A percentile compares a stretch with the other conserved stretches of the same genome.
phyloP scores from a whole-genome alignment of 1,284 basidiomycete genomes.

The Athelia sp. region DNA sequence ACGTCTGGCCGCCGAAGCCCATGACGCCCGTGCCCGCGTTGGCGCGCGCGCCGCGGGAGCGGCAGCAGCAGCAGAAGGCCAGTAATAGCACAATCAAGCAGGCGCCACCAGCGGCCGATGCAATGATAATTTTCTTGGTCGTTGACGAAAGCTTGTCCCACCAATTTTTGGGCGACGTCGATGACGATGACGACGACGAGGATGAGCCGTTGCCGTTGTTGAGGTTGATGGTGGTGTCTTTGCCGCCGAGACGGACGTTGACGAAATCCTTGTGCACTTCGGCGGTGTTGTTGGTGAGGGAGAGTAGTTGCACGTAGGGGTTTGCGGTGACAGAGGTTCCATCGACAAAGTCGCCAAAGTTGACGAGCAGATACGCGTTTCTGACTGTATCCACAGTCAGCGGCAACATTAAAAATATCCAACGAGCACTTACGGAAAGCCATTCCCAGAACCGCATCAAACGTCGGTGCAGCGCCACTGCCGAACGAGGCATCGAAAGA shows the following conservation, averaged over 20 bases:
- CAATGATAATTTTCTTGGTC: slow-evolving; percentile 1
- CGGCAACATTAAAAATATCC: not conserved
- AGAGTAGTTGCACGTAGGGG: slow-evolving; percentile 5
- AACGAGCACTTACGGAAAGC: slow-evolving; percentile 1
- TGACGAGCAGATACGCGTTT: slow-evolving; percentile 5
- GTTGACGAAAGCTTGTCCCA: not conserved
- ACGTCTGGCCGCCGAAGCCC: not conserved
- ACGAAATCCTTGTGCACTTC: slow-evolving; percentile 3
- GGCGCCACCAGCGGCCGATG: not conserved
- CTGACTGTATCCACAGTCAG: not conserved
- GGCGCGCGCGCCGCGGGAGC: not conserved
- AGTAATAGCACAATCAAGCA: not conserved
- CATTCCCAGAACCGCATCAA: slow-evolving; percentile 6
- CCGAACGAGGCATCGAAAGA: slow-evolving; percentile 3
- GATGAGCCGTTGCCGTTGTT: not conserved
- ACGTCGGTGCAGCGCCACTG: not conserved
- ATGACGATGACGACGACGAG: no score
- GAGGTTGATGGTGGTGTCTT: not conserved
- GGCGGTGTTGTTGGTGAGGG: not conserved
- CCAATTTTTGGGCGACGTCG: no score
- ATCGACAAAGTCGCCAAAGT: slow-evolving; percentile 7
- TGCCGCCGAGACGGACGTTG: not conserved
- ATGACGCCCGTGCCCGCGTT: not conserved
- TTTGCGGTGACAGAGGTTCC: not conserved
- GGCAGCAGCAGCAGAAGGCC: not conserved